Percentiles rank a stretch among this genome's conserved stretches.
phyloP scores from a whole-genome alignment of 306 rosid species.

The Astragalus membranaceus region DNA sequence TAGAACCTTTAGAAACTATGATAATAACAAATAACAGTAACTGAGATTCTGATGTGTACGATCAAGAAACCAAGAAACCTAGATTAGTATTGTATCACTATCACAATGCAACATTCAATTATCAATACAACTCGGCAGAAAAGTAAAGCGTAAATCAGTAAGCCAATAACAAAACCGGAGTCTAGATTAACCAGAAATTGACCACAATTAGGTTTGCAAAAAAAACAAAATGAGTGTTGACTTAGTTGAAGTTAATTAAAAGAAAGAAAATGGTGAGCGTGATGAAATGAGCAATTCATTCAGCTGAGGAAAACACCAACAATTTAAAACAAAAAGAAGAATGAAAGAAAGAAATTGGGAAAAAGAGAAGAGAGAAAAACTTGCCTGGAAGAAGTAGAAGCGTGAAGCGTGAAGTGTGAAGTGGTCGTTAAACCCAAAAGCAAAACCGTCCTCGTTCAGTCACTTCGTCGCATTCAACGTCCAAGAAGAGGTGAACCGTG shows the following conservation, averaged over 20 bases:
- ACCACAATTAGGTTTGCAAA: background rate
- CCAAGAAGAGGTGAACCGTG: background rate
- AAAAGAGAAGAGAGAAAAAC: background rate
- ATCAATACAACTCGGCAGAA: background rate
- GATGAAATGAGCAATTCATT: background rate
- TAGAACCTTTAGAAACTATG: background rate
- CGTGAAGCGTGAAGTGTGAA: background rate
- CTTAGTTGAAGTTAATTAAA: background rate
- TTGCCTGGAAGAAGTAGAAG: background rate
- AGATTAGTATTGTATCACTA: too few species aligned
- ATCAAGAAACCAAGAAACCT: background rate
- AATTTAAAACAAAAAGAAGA: background rate
- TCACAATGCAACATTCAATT: too few species aligned
- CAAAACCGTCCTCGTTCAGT: slow-evolving; percentile 21
- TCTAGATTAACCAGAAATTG: background rate
- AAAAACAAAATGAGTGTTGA: background rate
- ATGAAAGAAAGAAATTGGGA: background rate
- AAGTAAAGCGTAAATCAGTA: background rate
- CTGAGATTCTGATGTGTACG: background rate
- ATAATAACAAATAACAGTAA: background rate
- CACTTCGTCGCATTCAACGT: too few species aligned
- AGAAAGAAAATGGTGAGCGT: background rate
- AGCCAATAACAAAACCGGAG: too few species aligned
- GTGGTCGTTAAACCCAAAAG: background rate
- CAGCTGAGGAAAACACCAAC: background rate